phyloP scores from a whole-genome alignment of 192 early-diverging fungal genomes.

The Phycomyces nitens region DNA sequence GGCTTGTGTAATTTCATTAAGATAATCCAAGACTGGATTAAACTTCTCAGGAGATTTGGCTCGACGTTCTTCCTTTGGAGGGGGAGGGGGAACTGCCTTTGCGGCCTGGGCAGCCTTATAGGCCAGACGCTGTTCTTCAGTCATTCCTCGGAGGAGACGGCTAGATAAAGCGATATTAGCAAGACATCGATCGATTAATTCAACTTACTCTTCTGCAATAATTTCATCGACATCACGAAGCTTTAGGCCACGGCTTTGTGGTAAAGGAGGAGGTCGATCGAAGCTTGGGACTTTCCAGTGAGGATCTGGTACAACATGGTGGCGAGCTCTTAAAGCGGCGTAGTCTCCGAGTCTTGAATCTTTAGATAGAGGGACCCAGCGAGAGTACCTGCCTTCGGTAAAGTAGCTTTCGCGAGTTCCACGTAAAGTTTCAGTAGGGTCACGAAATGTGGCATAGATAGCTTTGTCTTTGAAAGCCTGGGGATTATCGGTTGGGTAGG shows the following conservation, averaged over 20 bases:
- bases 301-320: neutral
- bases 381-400: neutral
- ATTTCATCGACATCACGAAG: conserved; percentile 7
- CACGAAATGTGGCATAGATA: neutral
- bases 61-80: neutral
- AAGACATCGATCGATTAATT: neutral
- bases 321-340: neutral
- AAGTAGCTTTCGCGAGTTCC: neutral
- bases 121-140: neutral
- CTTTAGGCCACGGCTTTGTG: conserved; percentile 8
- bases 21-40: neutral
- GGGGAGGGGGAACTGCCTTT: neutral
- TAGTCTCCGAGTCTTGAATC: neutral
- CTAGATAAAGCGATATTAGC: neutral
- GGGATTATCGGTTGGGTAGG: neutral
- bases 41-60: neutral
- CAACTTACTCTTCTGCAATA: neutral
- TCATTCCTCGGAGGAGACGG: neutral
- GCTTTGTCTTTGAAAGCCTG: neutral
- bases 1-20: neutral
- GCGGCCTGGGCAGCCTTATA: neutral
- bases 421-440: neutral
- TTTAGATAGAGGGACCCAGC: neutral
- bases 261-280: neutral
- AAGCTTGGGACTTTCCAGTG: neutral